Evolutionary conservation across 1,284 basidiomycete species (phyloP).

Genomic region (Fomitiporia mediterranea): DNA sequence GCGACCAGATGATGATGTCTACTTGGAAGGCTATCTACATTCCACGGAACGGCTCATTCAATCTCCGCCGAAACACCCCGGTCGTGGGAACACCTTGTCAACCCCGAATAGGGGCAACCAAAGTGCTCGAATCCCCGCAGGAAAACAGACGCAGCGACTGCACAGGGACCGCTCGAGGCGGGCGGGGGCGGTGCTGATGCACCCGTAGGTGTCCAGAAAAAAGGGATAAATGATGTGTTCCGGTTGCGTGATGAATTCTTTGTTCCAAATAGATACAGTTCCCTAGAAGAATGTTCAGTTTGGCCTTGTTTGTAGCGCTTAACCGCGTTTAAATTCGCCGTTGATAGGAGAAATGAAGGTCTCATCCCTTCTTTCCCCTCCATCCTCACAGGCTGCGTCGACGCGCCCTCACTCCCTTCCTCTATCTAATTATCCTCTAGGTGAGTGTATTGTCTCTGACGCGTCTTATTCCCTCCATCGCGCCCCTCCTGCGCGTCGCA

Average conservation of each 20-base stretch:
- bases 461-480: constrained; percentile 6
- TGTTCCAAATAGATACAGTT: constrained; percentile 3
- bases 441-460: constrained; percentile 25
- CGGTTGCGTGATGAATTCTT: not conserved
- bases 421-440: constrained; percentile 21
- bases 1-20: constrained; percentile 10
- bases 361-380: constrained; percentile 43
- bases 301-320: constrained; percentile 7
- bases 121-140: not conserved
- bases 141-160: not conserved
- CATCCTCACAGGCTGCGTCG: constrained; percentile 44
- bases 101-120: not conserved
- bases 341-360: constrained; percentile 22
- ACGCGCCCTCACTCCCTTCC: constrained; percentile 37
- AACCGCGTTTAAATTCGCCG: constrained; percentile 8
- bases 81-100: not conserved
- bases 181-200: not conserved
- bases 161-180: not conserved
- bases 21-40: too few relatives aligned
- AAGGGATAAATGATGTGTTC: too few relatives aligned
- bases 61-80: constrained; percentile 4
- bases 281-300: constrained; percentile 1
- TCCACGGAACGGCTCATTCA: not conserved
- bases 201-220: too few relatives aligned
- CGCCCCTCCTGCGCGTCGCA: not conserved